Evolutionary conservation across 2,329 filamentous ascomycete genomes (phyloP), one percentile per base, ranked within the genome.

Genomic region (Penicillium sp.): DNA sequence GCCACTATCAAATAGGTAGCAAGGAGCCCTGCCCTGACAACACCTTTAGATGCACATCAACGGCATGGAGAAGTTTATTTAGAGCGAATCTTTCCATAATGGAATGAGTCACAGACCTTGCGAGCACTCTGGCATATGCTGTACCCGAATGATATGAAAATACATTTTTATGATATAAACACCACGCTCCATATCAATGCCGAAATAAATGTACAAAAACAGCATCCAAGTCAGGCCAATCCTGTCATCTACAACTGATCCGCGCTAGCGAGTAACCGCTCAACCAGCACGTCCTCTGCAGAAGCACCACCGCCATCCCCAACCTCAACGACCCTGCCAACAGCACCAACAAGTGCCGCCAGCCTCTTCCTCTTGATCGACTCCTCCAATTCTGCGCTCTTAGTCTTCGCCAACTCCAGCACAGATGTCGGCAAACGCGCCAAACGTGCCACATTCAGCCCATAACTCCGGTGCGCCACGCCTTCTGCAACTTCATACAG

Each of bases 381-480:
- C 54, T 87, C 83, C 77, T 99, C 95, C 75, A 99, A 78, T 75
- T 94, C 88, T 41, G 81, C 81, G 61, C 91, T 96, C 78, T 96
- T 95, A 49, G 81, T 79, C n/a, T 85, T 86, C 2, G 95, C 95
- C 25, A 92, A 82, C 28, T 93, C 90, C 37, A 98, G 81, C 17
- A 98, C 86, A 57, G 85, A 82, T 59, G 84, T 84, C 0, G 94
- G 92, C 43, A 99, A 84, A 54, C 88, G 88, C 2, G 95, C 95
- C 55, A 99, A 78, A 48, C 91, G 83, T 14, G 95, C 95, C 22
- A 98, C 95, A 74, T 98, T 98, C 58, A 99, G 68, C 0, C 96
- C 95, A 74, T 99, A 99, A 17, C 91, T 96, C 5, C 95, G 85
- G 81, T 98, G 93, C 8, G 95, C 94, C 11, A 96, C 91, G 11